Base-by-base conservation (phyloP, 2,329 filamentous ascomycete species). In the Didymellaceae sp. region DNA sequence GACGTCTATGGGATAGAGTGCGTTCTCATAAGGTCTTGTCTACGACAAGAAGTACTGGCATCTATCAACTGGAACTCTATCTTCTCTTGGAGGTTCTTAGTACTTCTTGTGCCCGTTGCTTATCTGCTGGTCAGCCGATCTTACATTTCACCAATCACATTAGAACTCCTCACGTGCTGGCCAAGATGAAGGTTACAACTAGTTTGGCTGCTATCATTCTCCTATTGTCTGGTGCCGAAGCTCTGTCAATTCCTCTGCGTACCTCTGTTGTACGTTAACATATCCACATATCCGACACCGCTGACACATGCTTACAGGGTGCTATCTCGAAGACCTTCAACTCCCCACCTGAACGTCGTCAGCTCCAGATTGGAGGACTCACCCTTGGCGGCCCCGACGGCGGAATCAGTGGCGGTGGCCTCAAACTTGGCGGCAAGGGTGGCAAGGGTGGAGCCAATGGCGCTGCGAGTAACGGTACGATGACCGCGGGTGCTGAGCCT, bases 341-440 rank as follows among this genome's bases (percentile, higher is more conserved):
- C 18, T 28, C 30, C 11, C 3, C 31, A 34, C 13, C 30, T 1
- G 41, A 16, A 6, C 32, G 28, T 6, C 43, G 31, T 13, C 40
- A 58, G 47, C 48, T 69, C 14, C 54, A 45, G 13, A 63, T 70
- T 17, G 66, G 67, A 22, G 66, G 66, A 1, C 54, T 69, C 25
- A 70, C 66, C n/a, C 58, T 71, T 7, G 67, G 66, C 21, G 67
- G 67, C 4, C 26, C 59, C 17, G 59, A 53, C 20, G 67, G 68
- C n/a, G 67, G 67, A 6, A 67, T 67, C 20, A 58, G 50, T 13
- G 60, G 59, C 30, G 45, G 54, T 13, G 63, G 63, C 13, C 46
- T 66, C 10, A 61, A 62, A 13, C 50, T 66, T 11, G 60, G 55
- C 26, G 61, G 60, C 7, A 58, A 60, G 25, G 53, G 49, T 14